Percentiles rank a stretch among this genome's conserved stretches.
Conservation (phyloP, 2,329 filamentous ascomycete species). For the Raffaelea deltoideospora region DNA sequence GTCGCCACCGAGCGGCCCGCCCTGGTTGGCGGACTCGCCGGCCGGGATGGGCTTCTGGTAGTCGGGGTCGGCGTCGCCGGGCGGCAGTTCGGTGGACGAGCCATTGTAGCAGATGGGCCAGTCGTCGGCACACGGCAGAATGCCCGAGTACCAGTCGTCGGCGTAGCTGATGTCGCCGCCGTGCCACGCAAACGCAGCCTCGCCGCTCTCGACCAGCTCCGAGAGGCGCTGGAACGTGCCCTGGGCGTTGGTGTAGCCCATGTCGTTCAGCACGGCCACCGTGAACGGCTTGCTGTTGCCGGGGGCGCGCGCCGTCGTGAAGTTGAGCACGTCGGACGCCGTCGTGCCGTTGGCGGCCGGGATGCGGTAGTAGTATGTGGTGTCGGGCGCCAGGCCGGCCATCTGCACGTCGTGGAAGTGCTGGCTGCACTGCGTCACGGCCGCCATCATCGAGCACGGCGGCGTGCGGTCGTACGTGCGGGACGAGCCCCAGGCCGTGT, state of each 20-base stretch:
- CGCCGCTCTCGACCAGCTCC: slow-evolving; percentile 23
- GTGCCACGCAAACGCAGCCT: slow-evolving; percentile 30
- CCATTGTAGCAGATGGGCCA: slow-evolving; percentile 35
- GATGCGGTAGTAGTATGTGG: slow-evolving; percentile 36
- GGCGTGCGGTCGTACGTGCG: slow-evolving; percentile 34
- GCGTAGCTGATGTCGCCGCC: slow-evolving; percentile 33
- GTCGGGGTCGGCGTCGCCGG: slow-evolving; percentile 20
- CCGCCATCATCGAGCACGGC: slow-evolving; percentile 26
- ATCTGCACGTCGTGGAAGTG: slow-evolving; percentile 36
- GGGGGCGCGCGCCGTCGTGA: slow-evolving; percentile 27
- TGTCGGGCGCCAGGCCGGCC: slow-evolving; percentile 21
- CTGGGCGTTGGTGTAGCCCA: slow-evolving; percentile 36
- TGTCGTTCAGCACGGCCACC: slow-evolving; percentile 33
- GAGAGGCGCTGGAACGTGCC: slow-evolving; percentile 23
- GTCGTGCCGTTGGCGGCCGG: slow-evolving; percentile 32
- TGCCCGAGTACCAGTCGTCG: slow-evolving; percentile 19
- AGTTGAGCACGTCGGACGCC: slow-evolving; percentile 26
- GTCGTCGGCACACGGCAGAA: slow-evolving; percentile 25
- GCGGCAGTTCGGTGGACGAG: slow-evolving; percentile 22
- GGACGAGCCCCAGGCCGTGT: slow-evolving; percentile 21
- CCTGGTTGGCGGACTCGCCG: slow-evolving; percentile 28
- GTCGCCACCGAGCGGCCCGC: slow-evolving; percentile 29
- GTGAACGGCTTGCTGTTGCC: slow-evolving; percentile 26
- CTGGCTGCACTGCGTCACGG: slow-evolving; percentile 33
- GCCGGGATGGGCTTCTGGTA: slow-evolving; percentile 28